Conservation (phyloP, 495 filamentous ascomycete species). For the Geoglossum glabrum region DNA sequence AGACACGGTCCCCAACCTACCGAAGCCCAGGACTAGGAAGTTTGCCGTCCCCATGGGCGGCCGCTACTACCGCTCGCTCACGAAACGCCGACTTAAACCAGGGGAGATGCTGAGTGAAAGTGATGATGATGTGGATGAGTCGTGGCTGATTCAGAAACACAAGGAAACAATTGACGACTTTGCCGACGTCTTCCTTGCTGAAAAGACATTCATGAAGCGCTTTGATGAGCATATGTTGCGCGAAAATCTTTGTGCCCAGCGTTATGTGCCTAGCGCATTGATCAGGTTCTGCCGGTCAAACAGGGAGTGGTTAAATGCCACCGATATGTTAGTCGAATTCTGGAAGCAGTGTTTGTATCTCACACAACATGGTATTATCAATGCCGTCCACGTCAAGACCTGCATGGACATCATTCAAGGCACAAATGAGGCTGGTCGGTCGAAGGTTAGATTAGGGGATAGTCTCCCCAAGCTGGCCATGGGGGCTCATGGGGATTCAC, state of each 20-base stretch:
- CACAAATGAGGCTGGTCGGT: background rate
- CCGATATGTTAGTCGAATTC: slow-evolving; percentile 7
- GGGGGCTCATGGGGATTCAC: background rate
- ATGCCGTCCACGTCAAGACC: background rate
- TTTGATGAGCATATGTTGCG: slow-evolving; percentile 12
- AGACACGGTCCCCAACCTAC: background rate
- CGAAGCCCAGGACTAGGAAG: slow-evolving; percentile 3
- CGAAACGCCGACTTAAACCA: slow-evolving; percentile 10
- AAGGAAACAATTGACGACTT: slow-evolving; percentile 6
- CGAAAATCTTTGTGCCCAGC: slow-evolving; percentile 9
- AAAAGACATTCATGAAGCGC: slow-evolving; percentile 10
- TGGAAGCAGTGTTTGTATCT: slow-evolving; percentile 8
- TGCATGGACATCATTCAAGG: background rate
- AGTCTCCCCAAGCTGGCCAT: background rate
- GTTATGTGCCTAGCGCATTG: slow-evolving; percentile 8
- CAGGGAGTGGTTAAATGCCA: slow-evolving; percentile 2
- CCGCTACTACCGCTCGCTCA: slow-evolving; percentile 13
- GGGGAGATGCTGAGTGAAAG: slow-evolving; percentile 14
- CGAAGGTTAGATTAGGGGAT: background rate
- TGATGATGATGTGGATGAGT: slow-evolving; percentile 16
- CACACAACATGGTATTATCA: background rate
- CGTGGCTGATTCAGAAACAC: slow-evolving; percentile 11
- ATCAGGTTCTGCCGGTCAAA: slow-evolving; percentile 11
- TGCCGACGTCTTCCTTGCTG: slow-evolving; percentile 5
- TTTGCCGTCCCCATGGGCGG: slow-evolving; percentile 4